Evolutionary conservation across 2,329 filamentous ascomycete species (phyloP).

Genomic region (Hyphodiscus sp.): DNA sequence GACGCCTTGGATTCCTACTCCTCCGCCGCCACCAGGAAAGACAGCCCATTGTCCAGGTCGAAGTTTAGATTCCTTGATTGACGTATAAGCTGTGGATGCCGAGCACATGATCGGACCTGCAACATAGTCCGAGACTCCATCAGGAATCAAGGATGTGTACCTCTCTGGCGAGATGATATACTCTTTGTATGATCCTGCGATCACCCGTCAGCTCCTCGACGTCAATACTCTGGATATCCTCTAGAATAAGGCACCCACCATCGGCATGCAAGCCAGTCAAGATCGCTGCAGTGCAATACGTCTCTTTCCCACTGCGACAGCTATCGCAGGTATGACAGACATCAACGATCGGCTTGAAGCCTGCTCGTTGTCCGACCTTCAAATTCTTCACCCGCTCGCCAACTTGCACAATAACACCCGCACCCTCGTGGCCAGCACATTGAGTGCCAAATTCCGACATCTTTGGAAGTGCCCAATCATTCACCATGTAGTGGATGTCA

Average conservation of each 20-base stretch:
- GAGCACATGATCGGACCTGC: conserved; percentile 42
- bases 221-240: not conserved
- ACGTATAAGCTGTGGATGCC: conserved; percentile 51
- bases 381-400: conserved; percentile 46
- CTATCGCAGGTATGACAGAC: conserved; percentile 44
- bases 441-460: conserved; percentile 39
- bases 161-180: conserved; percentile 49
- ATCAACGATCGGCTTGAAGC: conserved; percentile 29
- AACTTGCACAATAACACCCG: conserved; percentile 50
- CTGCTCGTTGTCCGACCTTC: conserved; percentile 47
- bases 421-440: conserved; percentile 49
- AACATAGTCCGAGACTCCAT: conserved; percentile 44
- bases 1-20: conserved; percentile 24
- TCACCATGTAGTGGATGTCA: conserved; percentile 51
- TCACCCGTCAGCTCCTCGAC: not conserved
- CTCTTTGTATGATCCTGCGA: conserved; percentile 48
- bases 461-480: conserved; percentile 42
- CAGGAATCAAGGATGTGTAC: conserved; percentile 41
- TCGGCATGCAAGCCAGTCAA: conserved; percentile 38
- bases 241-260: conserved; percentile 14
- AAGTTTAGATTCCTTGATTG: conserved; percentile 42
- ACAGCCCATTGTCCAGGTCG: conserved; percentile 23
- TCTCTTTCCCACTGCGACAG: conserved; percentile 47
- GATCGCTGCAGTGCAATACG: conserved; percentile 42
- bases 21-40: conserved; percentile 21